Conservation (phyloP, 768 basidiomycete genomes). For the Lyophyllum shimeji region DNA sequence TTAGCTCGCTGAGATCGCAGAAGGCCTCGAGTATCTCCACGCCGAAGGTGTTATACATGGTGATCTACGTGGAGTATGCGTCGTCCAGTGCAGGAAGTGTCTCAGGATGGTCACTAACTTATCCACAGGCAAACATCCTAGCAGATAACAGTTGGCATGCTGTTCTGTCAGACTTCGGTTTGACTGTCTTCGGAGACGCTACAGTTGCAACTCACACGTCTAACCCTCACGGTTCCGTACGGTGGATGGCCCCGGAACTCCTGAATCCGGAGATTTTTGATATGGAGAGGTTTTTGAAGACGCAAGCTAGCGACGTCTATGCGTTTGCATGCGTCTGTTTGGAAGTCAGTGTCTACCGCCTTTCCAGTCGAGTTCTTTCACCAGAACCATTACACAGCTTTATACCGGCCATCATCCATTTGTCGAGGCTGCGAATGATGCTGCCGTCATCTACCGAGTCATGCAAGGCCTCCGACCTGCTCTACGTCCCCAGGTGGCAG, state of each 20-base stretch:
- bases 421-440: conserved; percentile 17
- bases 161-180: conserved; percentile 34
- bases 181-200: conserved; percentile 28
- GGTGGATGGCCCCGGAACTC: conserved; percentile 39
- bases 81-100: background rate
- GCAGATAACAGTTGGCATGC: conserved; percentile 28
- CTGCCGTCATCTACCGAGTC: conserved; percentile 17
- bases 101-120: background rate
- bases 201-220: conserved; percentile 24
- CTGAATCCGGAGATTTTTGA: conserved; percentile 28
- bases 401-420: conserved; percentile 18
- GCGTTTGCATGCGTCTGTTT: conserved; percentile 33
- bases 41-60: conserved; percentile 21
- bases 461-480: conserved; percentile 15
- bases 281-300: conserved; percentile 20
- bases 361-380: background rate
- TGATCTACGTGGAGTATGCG: conserved; percentile 21
- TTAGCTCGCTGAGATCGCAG: conserved; percentile 21
- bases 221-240: conserved; percentile 23
- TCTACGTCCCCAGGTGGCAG: conserved; percentile 6
- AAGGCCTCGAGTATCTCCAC: conserved; percentile 23
- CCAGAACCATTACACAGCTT: background rate
- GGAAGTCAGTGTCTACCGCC: conserved; percentile 21
- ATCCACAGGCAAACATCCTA: conserved; percentile 29
- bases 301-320: conserved; percentile 30